Evolutionary conservation across 2,329 filamentous ascomycete genomes (phyloP).

Genomic region (Pezicula rhizophila): DNA sequence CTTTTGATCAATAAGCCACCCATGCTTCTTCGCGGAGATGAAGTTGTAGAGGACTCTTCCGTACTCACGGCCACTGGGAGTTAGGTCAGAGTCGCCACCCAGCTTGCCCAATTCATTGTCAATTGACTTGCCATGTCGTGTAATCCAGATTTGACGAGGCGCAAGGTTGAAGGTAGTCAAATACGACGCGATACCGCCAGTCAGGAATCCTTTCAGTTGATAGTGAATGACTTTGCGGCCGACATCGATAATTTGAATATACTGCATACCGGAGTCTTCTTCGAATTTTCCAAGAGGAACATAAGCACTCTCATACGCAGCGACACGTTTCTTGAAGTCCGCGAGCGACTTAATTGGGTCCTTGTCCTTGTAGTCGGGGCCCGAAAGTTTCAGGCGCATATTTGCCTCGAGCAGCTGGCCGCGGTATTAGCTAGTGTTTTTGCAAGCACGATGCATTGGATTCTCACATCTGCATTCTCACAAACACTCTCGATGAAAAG

Average conservation of each 20-base stretch:
- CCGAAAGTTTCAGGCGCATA: constrained; percentile 93
- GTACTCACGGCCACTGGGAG: constrained; percentile 73
- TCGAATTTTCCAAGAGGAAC: constrained; percentile 86
- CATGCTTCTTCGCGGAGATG: constrained; percentile 70
- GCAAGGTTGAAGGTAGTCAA: constrained; percentile 95
- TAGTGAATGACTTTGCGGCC: constrained; percentile 90
- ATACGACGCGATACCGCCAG: constrained; percentile 88
- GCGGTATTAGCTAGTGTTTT: constrained; percentile 6
- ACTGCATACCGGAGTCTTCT: constrained; percentile 84
- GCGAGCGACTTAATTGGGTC: constrained; percentile 77
- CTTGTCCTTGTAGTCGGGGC: constrained; percentile 92
- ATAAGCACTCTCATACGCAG: constrained; percentile 91
- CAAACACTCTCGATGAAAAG: constrained; percentile 95
- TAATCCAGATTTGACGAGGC: constrained; percentile 96
- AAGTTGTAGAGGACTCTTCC: constrained; percentile 75
- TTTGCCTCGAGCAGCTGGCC: constrained; percentile 76
- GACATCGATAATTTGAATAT: constrained; percentile 94
- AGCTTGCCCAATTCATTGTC: constrained; percentile 87
- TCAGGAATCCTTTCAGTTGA: constrained; percentile 85
- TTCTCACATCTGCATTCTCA: constrained; percentile 61
- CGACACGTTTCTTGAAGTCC: constrained; percentile 90
- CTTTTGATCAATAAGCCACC: constrained; percentile 79
- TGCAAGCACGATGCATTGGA: neutral
- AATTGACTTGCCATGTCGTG: constrained; percentile 81
- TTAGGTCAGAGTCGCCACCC: constrained; percentile 82